Base-by-base conservation (phyloP, 225 moss, liverwort and hornwort species). In the Sphagnum tenellum region DNA sequence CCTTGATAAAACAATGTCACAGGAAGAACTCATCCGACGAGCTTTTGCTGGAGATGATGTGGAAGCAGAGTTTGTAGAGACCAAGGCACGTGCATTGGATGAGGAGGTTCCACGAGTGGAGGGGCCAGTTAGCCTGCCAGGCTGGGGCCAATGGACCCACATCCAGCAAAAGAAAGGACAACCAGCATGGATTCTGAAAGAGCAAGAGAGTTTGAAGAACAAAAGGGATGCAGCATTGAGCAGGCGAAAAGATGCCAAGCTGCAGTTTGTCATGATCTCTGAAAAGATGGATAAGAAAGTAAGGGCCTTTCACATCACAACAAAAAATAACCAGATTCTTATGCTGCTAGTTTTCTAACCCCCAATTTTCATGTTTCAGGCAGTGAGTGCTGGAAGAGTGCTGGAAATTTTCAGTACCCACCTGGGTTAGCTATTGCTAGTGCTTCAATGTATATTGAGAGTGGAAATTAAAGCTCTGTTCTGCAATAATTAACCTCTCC, bases 1-100 rank as follows among this genome's bases (percentile, higher is more conserved):
- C 5, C 56, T 56, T 53, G 71, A 69, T 9, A 78, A 64, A 69
- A 65, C 57, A 58, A 56, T 74, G 3, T 83, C 89, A 44, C 93
- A 98, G 80, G 82, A 90, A 74, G 87, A 87, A 9, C 72, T 93
- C 55, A 93, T 98, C 48, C 83, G 86, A 67, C 93, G 84, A 82
- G 98, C 98, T 13, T 98, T 98, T 80, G 98, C 93, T 64, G 98
- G 98, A 74, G 98, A 98, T 67, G 90, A 93, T 79, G 90, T 98
- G 9, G 93, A 98, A 86, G 84, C 83, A 9, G 98, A 90, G 50
- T 98, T 98, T 71, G 83, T 82, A 69, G 81, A 86, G 44, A 62
- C 55, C n/a, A 98, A 98, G 65, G 71, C 86, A 63, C 78, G 82
- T 47, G 82, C 78, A 61, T 72, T 91, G 68, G 89, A 90, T 69